Evolutionary conservation across 75 land plant genomes (phyloP), one percentile per base, ranked within the genome.

Genomic region (Picea sitchensis): DNA sequence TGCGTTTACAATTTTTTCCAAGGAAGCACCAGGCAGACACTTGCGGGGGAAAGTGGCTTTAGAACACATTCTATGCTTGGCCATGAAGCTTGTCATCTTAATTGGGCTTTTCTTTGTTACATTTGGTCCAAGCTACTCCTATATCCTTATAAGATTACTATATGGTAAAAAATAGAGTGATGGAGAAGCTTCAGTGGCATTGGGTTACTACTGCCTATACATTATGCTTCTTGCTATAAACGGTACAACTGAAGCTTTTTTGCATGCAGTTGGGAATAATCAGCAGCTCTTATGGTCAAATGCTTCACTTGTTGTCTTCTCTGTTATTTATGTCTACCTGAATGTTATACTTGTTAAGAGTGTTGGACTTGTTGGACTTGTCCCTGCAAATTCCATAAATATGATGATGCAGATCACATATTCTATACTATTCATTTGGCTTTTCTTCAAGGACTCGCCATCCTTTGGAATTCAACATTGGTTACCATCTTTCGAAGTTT

Each of bases 101-200:
- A 84, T 93, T 78, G 98, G 99, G 34, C 88, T 95, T 73, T 74
- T 90, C 30, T 90, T 93, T 83, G 77, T 90, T 36, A 90, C 94
- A 30, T 97, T 93, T 89, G 99, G 99, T 54, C 99, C 99, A 79
- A 97, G 94, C 87, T 97, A 91, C 79, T 90, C 98, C 36, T 97
- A 97, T 77, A 78, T 87, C 81, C 90, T 95, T 14, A 82, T 97
- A 38, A 86, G 98, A 79, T 30, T 97, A 47, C 81, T 97, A 32
- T 97, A 97, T 81, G 90, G 94, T 34, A 84, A 73, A 71, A 85
- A 83, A 56, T 97, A 95, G 99, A 95, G 99, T 84, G 98, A 97
- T 80, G 94, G 94, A 73, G 98, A 97, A 87, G 99, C 99, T 76
- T 80, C 98, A 20, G 51, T 79, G 56, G 95, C 94, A 9, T 89